A percentile compares a stretch with the other conserved stretches of the same genome.
Conservation (phyloP, 768 basidiomycete species). For the Mycena olivaceomarginata region DNA sequence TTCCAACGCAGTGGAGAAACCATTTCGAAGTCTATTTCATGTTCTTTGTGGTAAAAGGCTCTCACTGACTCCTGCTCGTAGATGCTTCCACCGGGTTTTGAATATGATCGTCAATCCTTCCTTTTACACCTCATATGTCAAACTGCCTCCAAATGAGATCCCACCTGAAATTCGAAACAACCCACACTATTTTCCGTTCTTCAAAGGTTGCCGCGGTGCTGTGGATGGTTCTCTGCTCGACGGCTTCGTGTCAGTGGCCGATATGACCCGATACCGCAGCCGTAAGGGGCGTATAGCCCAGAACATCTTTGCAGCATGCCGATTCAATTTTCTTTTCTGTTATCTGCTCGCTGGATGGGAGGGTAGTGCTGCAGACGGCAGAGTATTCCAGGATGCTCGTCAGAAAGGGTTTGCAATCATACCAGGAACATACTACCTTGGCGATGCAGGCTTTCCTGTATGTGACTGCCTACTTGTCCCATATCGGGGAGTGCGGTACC, state of each 20-base stretch:
- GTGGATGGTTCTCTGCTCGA: slow-evolving; percentile 51
- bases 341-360: slow-evolving; percentile 61
- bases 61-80: slow-evolving; percentile 3
- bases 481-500: slow-evolving; percentile 51
- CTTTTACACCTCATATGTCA: slow-evolving; percentile 40
- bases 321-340: slow-evolving; percentile 52
- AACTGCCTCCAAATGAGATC: slow-evolving; percentile 37
- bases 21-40: slow-evolving; percentile 53
- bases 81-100: slow-evolving; percentile 46
- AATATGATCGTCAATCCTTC: slow-evolving; percentile 44
- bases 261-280: slow-evolving; percentile 39
- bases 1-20: slow-evolving; percentile 63
- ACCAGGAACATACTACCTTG: slow-evolving; percentile 47
- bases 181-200: slow-evolving; percentile 52
- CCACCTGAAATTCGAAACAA: slow-evolving; percentile 43
- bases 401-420: slow-evolving; percentile 43
- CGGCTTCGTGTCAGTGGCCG: slow-evolving; percentile 32
- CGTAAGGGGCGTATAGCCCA: slow-evolving; percentile 52
- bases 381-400: slow-evolving; percentile 50
- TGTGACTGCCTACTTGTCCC: slow-evolving; percentile 52
- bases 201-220: slow-evolving; percentile 51
- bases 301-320: slow-evolving; percentile 56
- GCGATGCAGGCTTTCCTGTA: slow-evolving; percentile 48
- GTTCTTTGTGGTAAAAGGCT: no score
- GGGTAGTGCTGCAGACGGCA: slow-evolving; percentile 55